Conservation (phyloP, 345 rosid genomes). For the Lepidium didymum region DNA sequence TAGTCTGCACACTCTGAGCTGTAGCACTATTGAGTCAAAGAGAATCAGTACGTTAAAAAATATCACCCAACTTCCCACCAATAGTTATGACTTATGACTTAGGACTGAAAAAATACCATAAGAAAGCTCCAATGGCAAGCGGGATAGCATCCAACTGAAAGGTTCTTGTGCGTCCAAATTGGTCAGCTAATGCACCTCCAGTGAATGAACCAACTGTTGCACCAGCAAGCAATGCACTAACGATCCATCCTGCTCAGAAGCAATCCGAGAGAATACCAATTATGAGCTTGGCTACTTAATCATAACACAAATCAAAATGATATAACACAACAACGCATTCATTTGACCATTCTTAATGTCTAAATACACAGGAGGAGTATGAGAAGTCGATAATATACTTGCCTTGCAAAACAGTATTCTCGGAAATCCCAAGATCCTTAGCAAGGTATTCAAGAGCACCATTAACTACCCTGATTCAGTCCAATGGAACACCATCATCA, state of each 20-base stretch:
- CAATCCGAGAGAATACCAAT: neutral
- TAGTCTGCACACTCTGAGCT: constrained; percentile 80
- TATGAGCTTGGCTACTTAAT: neutral
- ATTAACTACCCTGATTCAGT: constrained; percentile 70
- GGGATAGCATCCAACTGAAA: constrained; percentile 95
- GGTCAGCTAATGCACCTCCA: constrained; percentile 91
- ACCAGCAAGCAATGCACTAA: constrained; percentile 93
- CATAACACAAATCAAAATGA: neutral
- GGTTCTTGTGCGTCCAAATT: constrained; percentile 89
- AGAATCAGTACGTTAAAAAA: constrained; percentile 9
- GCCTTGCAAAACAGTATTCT: constrained; percentile 89
- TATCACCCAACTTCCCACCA: neutral
- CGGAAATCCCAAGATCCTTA: constrained; percentile 87
- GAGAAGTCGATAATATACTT: constrained; percentile 25
- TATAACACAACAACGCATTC: neutral
- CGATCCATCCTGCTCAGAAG: constrained; percentile 79
- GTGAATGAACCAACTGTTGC: constrained; percentile 95
- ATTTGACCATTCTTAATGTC: neutral
- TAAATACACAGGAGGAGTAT: neutral
- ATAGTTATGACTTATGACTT: neutral
- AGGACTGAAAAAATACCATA: constrained; percentile 43
- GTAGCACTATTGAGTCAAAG: constrained; percentile 55
- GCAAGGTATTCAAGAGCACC: constrained; percentile 95
- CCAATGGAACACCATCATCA: neutral
- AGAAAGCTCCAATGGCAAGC: constrained; percentile 74